Evolutionary conservation across 2,329 filamentous ascomycete species (phyloP).

Genomic region (Diaporthe destruens): DNA sequence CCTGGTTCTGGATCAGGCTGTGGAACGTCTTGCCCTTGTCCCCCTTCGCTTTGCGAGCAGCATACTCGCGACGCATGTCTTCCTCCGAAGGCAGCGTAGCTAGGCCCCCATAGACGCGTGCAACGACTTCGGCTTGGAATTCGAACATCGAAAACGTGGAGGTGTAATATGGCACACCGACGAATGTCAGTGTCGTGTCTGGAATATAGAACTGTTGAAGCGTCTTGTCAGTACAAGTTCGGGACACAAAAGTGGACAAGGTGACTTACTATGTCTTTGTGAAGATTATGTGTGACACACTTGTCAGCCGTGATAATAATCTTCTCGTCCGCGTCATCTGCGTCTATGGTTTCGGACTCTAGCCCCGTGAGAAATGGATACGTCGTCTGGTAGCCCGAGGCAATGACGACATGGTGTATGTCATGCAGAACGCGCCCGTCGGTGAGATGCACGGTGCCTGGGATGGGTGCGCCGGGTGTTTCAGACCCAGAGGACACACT

Average conservation of each 20-base stretch:
- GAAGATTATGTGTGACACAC: slow-evolving; percentile 73
- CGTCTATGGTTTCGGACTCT: slow-evolving; percentile 53
- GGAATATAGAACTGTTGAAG: slow-evolving; percentile 69
- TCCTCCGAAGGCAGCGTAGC: slow-evolving; percentile 59
- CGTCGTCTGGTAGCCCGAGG: slow-evolving; percentile 77
- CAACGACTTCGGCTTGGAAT: slow-evolving; percentile 74
- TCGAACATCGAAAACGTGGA: slow-evolving; percentile 79
- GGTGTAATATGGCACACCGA: slow-evolving; percentile 75
- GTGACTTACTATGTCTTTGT: slow-evolving; percentile 69
- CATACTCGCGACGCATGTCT: slow-evolving; percentile 54
- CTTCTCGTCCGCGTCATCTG: slow-evolving; percentile 62
- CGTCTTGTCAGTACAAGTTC: background rate
- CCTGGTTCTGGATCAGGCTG: slow-evolving; percentile 47
- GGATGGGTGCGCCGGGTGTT: slow-evolving; percentile 53
- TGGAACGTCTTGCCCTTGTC: slow-evolving; percentile 54
- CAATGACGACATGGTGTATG: slow-evolving; percentile 73
- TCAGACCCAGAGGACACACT: slow-evolving; percentile 21
- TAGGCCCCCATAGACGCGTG: slow-evolving; percentile 67
- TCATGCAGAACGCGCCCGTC: slow-evolving; percentile 64
- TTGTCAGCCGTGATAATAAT: slow-evolving; percentile 73
- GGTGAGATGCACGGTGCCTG: slow-evolving; percentile 63
- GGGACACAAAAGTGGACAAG: background rate
- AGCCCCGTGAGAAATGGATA: slow-evolving; percentile 72
- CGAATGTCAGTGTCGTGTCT: slow-evolving; percentile 72
- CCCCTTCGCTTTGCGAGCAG: slow-evolving; percentile 47